A percentile compares a stretch with the other conserved stretches of the same genome.
Conservation (phyloP, 176 grass and related monocot genomes). For the Musa acuminata region DNA sequence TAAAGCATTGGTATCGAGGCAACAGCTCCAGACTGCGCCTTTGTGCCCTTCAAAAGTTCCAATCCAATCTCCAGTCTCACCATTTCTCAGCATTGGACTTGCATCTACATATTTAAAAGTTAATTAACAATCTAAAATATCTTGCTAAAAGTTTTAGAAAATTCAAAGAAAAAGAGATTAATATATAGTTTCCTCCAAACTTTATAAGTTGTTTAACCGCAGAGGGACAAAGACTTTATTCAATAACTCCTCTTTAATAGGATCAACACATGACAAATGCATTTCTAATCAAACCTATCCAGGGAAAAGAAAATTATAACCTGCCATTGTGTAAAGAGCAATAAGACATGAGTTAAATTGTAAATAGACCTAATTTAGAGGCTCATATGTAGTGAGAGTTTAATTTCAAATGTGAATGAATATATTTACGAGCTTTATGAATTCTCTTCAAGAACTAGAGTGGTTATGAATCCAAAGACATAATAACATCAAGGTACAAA, state of each 20-base stretch:
- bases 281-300: too few species aligned
- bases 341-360: too few species aligned
- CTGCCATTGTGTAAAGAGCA: too few species aligned
- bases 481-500: not conserved
- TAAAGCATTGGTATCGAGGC: conserved; percentile 80
- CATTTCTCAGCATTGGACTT: conserved; percentile 96
- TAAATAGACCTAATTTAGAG: too few species aligned
- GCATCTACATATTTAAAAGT: conserved; percentile 40
- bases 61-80: conserved; percentile 99
- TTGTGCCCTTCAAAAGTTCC: conserved; percentile 98
- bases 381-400: too few species aligned
- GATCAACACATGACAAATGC: too few species aligned
- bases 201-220: not conserved
- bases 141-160: not conserved
- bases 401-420: too few species aligned
- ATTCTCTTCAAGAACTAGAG: too few species aligned
- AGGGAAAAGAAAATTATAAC: too few species aligned
- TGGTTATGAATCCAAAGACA: too few species aligned
- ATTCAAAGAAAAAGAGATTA: not conserved
- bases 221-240: not conserved
- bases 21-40: conserved; percentile 97
- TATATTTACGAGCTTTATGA: too few species aligned
- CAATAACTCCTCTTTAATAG: too few species aligned
- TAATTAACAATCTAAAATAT: not conserved
- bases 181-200: not conserved